Conservation (phyloP, 441 rosid genomes). For the Bruguiera hainesii region DNA sequence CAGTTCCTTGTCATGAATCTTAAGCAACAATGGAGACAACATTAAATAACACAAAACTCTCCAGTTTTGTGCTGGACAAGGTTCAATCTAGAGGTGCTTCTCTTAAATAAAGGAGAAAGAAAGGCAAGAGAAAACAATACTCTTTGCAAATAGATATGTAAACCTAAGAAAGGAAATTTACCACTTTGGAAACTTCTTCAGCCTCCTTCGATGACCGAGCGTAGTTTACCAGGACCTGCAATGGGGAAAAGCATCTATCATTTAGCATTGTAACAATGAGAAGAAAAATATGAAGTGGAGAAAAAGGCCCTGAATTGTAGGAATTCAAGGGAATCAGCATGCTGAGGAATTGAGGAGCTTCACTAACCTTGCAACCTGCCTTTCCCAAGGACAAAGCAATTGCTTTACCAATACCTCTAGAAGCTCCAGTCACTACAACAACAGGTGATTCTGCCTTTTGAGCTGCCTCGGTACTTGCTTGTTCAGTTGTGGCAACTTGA, state of each 20-base stretch:
- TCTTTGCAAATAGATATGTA: no score
- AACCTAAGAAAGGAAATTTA: slow-evolving; percentile 16
- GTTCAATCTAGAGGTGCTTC: no score
- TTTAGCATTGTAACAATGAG: neutral
- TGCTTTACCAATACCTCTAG: slow-evolving; percentile 95
- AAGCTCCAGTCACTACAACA: slow-evolving; percentile 87
- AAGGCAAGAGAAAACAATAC: no score
- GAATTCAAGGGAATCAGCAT: no score
- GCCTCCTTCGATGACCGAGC: slow-evolving; percentile 93
- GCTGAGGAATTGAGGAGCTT: neutral
- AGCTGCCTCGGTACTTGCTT: slow-evolving; percentile 35
- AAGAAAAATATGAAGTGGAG: no score
- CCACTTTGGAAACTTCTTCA: slow-evolving; percentile 88
- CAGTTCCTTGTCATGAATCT: no score
- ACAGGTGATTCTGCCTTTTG: slow-evolving; percentile 72
- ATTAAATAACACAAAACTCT: no score
- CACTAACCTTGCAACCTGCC: slow-evolving; percentile 83
- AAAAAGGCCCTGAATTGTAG: no score
- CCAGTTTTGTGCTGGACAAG: no score
- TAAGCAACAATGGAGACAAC: no score
- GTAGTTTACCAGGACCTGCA: slow-evolving; percentile 92
- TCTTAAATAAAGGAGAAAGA: no score
- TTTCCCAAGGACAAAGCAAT: slow-evolving; percentile 82
- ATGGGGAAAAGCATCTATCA: slow-evolving; percentile 9
- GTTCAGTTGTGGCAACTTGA: slow-evolving; percentile 55